A percentile compares a stretch with the other conserved stretches of the same genome.
Evolutionary conservation across 805 yeast genomes (phyloP).

Genomic region (Candida loeiensis): DNA sequence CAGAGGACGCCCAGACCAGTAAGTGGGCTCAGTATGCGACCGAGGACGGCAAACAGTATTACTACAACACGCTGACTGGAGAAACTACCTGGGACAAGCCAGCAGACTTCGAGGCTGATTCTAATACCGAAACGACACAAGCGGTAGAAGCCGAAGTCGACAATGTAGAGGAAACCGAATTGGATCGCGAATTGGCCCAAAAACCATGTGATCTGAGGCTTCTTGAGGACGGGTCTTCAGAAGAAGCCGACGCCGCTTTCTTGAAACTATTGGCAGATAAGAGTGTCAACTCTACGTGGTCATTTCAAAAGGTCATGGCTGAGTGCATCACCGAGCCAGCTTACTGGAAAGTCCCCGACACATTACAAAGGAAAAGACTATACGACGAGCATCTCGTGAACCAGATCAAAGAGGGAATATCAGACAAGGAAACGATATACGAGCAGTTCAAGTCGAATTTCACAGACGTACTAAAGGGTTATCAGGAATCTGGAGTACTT

Average conservation of each 20-base stretch:
- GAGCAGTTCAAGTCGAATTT: slow-evolving; percentile 59
- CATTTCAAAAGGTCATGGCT: slow-evolving; percentile 64
- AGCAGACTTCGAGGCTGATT: slow-evolving; percentile 23
- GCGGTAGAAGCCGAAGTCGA: slow-evolving; percentile 3
- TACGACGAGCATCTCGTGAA: slow-evolving; percentile 60
- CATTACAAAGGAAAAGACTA: slow-evolving; percentile 53
- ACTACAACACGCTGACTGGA: slow-evolving; percentile 59
- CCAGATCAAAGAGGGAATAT: slow-evolving; percentile 45
- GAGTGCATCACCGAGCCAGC: slow-evolving; percentile 53
- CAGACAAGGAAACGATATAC: slow-evolving; percentile 49
- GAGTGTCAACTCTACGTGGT: slow-evolving; percentile 69
- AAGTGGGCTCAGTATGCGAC: slow-evolving; percentile 45
- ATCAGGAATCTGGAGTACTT: slow-evolving; percentile 34
- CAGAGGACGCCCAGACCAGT: slow-evolving; percentile 32
- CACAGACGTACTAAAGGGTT: slow-evolving; percentile 39
- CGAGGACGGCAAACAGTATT: slow-evolving; percentile 60
- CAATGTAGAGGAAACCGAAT: slow-evolving; percentile 10
- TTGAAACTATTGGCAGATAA: slow-evolving; percentile 49
- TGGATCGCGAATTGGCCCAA: slow-evolving; percentile 19
- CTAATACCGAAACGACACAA: slow-evolving; percentile 8
- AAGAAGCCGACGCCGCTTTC: slow-evolving; percentile 46
- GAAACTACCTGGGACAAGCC: slow-evolving; percentile 86
- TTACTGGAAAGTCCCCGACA: slow-evolving; percentile 65
- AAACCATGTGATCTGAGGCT: slow-evolving; percentile 24
- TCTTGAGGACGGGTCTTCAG: slow-evolving; percentile 17